Evolutionary conservation across 1,139 yeast species (phyloP), one percentile per base, ranked within the genome.

Genomic region (Blastobotrys petasosporus): DNA sequence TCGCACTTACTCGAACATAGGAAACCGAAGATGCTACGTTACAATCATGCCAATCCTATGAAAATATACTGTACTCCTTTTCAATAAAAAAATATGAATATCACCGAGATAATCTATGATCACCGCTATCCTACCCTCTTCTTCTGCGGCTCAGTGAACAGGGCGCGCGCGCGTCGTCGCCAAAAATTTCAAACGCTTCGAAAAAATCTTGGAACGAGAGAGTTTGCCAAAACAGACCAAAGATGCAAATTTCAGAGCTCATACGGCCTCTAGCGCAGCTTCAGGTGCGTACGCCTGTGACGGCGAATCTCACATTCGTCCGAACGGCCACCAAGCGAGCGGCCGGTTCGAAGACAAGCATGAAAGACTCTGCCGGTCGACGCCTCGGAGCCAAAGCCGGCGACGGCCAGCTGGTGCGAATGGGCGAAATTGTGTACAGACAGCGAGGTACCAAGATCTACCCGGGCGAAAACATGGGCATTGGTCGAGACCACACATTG

Each of bases 371-470:
- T 16, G 90, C 92, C 3, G 98, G 98, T 72, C 80, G 95, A 67
- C 75, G 97, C 62, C 71, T 92, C 46, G 99, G 99, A 30, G 85
- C 94, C 33, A 92, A 92, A 68, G 85, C 76, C 44, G 77, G 83
- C 53, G 97, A 90, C 58, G 83, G 85, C 39, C 75, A 79, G 60
- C 55, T 50, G 31, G 85, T 82, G 1, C 74, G 76, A 45, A 80
- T 86, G 0, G 97, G 97, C n/a, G 85, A 88, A 61, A 90, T 92
- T 56, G 75, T 92, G 39, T 80, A 86, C 80, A 80, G 97, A 66
- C 99, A 92, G 63, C 77, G 97, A 64, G 99, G 99, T 60, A 88
- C 98, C n/a, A 82, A 79, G 59, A 85, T 90, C 63, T 94, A 81
- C 60, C 97, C 98, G 0, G 99, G 99, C 38, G 95, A 85, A 55